Percentiles rank a stretch among this genome's conserved stretches.
phyloP scores from a whole-genome alignment of 768 basidiomycete species.

The Xerocomus brunneocitrinus region DNA sequence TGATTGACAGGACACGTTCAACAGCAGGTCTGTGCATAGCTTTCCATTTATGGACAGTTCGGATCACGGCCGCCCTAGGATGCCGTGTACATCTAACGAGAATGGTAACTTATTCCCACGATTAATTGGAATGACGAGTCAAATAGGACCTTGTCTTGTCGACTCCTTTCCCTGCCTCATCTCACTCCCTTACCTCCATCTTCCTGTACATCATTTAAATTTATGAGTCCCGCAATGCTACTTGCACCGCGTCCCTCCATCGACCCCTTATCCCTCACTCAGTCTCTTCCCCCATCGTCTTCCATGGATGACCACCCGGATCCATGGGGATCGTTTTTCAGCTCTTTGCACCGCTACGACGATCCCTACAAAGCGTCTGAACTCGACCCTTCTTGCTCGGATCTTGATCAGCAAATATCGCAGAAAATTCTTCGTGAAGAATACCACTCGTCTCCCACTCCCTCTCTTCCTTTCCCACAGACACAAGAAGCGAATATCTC shows the following conservation, averaged over 20 bases:
- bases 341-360: neutral
- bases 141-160: conserved; percentile 3
- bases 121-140: conserved; percentile 16
- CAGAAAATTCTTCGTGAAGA: conserved; percentile 13
- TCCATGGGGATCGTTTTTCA: conserved; percentile 10
- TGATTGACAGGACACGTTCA: neutral
- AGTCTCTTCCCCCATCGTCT: conserved; percentile 1
- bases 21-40: neutral
- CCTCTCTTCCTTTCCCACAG: conserved; percentile 5
- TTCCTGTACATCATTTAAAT: neutral
- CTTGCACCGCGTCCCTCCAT: neutral
- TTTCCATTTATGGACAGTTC: neutral
- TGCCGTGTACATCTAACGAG: neutral
- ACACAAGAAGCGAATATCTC: conserved; percentile 35
- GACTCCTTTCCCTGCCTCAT: conserved; percentile 16
- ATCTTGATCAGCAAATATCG: conserved; percentile 27
- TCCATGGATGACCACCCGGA: conserved; percentile 4
- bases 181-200: neutral
- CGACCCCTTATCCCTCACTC: conserved; percentile 9
- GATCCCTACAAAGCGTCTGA: neutral
- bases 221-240: conserved; percentile 5
- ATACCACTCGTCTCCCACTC: neutral
- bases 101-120: conserved; percentile 13
- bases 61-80: neutral
- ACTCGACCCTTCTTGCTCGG: conserved; percentile 11